Base-by-base conservation (phyloP, 2,329 filamentous ascomycete species). In the Metarhizium robertsii region DNA sequence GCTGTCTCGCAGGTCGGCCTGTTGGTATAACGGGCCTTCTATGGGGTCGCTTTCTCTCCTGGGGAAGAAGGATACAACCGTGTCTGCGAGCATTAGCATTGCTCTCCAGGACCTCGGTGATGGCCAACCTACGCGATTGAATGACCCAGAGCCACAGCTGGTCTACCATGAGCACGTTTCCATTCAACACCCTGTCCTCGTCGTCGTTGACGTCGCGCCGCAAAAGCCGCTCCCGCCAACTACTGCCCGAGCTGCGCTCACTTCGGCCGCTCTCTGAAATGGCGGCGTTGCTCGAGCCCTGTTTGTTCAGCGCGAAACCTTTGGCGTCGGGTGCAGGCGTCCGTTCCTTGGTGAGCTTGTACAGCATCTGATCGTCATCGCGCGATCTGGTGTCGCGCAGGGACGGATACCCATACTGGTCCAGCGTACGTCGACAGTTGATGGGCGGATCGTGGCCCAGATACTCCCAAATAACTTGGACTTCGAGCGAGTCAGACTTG, bases 301-400 rank as follows among this genome's bases (percentile, higher is more conserved):
- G 66, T 1, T 60, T 63, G 45, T 63, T 62, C 8, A 70, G 52
- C 4, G 61, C 61, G 2, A 61, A 59, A 2, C 62, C 58, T 0
- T 65, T 62, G 5, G 66, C 55, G 0, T 64, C 62, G 0, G 58
- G 34, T 2, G 54, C 48, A 13, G 62, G 62, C 1, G 61, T 55
- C 2, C 75, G 67, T 55, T 79, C 71, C 60, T 81, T 83, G 2
- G 81, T 84, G 2, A 85, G 69, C 60, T 86, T 86, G 66, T 85
- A 86, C 6, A 86, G 67, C 79, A 86, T 85, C 64, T 86, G 83
- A 46, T 86, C 83, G 47, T 84, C 81, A 46, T 86, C 84, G 18
- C 83, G 71, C 0, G 80, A 79, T 46, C 80, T 69, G 0, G 83
- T 86, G 38, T 85, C 82, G 10, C 76, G 71, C 0, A 86, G 69